phyloP scores from a whole-genome alignment of 495 filamentous ascomycete species.

The Pseudomonodictys pantanalensis region DNA sequence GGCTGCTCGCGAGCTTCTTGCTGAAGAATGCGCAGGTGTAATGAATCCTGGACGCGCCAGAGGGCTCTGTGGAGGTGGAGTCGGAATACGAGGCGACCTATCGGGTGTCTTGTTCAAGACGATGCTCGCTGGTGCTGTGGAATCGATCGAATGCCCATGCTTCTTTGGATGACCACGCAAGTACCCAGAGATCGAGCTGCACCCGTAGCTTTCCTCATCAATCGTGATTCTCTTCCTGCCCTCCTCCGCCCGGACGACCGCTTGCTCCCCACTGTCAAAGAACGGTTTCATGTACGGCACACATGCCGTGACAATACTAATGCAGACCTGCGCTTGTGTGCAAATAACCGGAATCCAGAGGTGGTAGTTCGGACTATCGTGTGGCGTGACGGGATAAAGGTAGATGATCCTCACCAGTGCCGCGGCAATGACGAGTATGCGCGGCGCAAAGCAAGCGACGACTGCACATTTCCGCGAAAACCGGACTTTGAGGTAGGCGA shows the following conservation, averaged over 20 bases:
- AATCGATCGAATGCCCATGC: conserved; percentile 4
- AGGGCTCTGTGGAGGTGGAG: conserved; percentile 13
- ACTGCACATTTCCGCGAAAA: conserved; percentile 16
- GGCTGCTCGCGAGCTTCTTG: background rate
- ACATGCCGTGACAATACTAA: conserved; percentile 24
- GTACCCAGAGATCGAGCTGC: background rate
- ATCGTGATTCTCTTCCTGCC: conserved; percentile 1
- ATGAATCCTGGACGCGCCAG: conserved; percentile 10
- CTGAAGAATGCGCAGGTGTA: conserved; percentile 3
- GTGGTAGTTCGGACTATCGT: conserved; percentile 17
- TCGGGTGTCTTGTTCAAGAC: conserved; percentile 6
- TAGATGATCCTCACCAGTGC: conserved; percentile 22
- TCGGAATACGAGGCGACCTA: conserved; percentile 15
- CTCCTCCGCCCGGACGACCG: conserved; percentile 4
- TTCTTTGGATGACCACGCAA: background rate
- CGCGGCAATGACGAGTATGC: conserved; percentile 25
- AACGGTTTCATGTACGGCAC: conserved; percentile 27
- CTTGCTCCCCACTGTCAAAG: conserved; percentile 6
- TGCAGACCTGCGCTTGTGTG: conserved; percentile 23
- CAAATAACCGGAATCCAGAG: conserved; percentile 28
- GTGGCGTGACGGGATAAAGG: conserved; percentile 26
- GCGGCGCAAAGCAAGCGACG: conserved; percentile 28
- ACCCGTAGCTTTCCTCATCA: background rate
- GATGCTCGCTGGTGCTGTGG: background rate
- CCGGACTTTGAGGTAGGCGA: conserved; percentile 15